phyloP scores from a whole-genome alignment of 257 asterid genomes.

The Nicotiana obtusifolia region DNA sequence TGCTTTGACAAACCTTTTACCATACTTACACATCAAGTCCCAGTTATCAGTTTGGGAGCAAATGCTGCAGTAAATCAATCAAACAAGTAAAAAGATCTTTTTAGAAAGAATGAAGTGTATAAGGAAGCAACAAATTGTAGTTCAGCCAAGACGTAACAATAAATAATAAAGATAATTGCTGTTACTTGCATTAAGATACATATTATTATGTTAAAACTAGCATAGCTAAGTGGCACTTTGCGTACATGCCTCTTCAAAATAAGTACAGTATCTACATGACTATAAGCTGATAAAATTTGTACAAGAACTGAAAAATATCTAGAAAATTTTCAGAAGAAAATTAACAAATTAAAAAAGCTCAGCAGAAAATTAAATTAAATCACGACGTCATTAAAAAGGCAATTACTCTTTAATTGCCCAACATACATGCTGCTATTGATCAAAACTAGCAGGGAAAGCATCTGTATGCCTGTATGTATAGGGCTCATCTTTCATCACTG shows the following conservation, averaged over 20 bases:
- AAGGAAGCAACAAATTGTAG: not conserved
- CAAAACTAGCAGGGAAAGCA: not conserved
- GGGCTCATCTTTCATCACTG: not conserved
- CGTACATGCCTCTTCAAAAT: not conserved
- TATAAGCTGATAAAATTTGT: too few relatives aligned
- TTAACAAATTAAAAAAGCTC: too few relatives aligned
- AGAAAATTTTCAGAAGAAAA: too few relatives aligned
- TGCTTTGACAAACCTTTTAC: constrained; percentile 56
- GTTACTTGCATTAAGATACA: not conserved
- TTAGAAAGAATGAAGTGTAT: constrained; percentile 5
- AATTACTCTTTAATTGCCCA: not conserved
- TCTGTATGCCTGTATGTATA: not conserved
- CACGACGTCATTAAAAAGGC: not conserved
- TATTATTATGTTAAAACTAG: not conserved
- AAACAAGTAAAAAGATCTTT: constrained; percentile 12
- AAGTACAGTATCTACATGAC: not conserved
- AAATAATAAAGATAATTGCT: not conserved
- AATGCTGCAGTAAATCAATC: constrained; percentile 48
- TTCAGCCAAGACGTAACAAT: not conserved
- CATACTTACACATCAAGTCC: constrained; percentile 67
- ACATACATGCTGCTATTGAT: not conserved
- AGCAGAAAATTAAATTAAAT: not conserved
- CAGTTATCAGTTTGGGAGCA: constrained; percentile 57
- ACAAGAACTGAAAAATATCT: too few relatives aligned
- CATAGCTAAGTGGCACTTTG: not conserved